These are phyloP conservation scores for Hericium coralloides DNA, from an alignment of 768 basidiomycete species.

Conservation along the genomic window DNA sequence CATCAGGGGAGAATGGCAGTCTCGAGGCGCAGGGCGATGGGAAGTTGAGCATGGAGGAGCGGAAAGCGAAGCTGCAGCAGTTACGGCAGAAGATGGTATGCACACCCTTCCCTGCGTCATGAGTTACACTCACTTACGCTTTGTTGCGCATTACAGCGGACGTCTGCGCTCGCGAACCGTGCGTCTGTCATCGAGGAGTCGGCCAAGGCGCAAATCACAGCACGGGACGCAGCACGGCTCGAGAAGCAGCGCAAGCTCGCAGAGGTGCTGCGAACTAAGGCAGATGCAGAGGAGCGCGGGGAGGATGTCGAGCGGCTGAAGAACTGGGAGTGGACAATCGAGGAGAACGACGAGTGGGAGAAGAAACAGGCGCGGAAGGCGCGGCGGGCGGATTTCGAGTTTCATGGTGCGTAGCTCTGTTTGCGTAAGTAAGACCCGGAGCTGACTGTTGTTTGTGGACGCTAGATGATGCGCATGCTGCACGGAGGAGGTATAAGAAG, in stretches of 20 bases:
- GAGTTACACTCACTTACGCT: not conserved
- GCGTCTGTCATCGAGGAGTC: conserved; percentile 80
- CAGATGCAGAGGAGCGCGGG: conserved; percentile 85
- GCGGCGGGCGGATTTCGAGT: conserved; percentile 81
- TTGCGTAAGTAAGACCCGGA: not conserved
- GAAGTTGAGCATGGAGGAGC: conserved; percentile 15
- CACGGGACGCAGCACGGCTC: conserved; percentile 71
- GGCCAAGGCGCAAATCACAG: conserved; percentile 65
- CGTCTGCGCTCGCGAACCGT: conserved; percentile 76
- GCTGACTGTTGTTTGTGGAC: not conserved
- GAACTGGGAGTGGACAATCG: conserved; percentile 93
- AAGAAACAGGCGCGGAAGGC: conserved; percentile 78
- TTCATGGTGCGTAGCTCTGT: conserved; percentile 60
- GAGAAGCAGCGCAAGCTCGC: conserved; percentile 89
- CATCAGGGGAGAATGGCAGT: not conserved
- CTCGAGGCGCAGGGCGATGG: not conserved
- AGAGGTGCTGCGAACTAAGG: conserved; percentile 74
- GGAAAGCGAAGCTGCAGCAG: conserved; percentile 8
- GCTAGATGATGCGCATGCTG: conserved; percentile 84
- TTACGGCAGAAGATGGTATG: conserved; percentile 8
- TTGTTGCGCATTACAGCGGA: conserved; percentile 38
- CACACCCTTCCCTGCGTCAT: not conserved
- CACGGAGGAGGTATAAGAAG: conserved; percentile 85
- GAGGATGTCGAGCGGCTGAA: conserved; percentile 85
- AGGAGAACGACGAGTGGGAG: conserved; percentile 97